phyloP scores from a whole-genome alignment of 2,329 filamentous ascomycete species.

The Ceratocystis eucalypticola region DNA sequence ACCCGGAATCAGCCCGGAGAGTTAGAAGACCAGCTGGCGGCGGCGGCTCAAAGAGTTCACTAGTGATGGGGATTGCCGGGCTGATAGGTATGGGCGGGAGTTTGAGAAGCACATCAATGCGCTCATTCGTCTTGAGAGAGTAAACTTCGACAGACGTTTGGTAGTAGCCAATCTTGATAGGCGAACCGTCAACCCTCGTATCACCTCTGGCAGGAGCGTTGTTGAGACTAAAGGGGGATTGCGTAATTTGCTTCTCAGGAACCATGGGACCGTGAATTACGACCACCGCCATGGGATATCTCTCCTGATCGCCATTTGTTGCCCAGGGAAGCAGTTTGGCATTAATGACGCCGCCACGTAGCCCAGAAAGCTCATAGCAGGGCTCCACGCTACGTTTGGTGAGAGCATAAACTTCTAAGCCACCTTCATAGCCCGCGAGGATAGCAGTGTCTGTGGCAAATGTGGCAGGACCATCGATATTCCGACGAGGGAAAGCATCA shows the following conservation, averaged over 20 bases:
- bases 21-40: slow-evolving; percentile 58
- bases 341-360: slow-evolving; percentile 65
- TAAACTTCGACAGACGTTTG: slow-evolving; percentile 85
- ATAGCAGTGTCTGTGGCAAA: slow-evolving; percentile 48
- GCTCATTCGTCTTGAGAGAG: slow-evolving; percentile 61
- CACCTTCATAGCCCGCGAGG: slow-evolving; percentile 67
- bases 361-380: slow-evolving; percentile 56
- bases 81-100: slow-evolving; percentile 49
- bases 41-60: slow-evolving; percentile 54
- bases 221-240: slow-evolving; percentile 23
- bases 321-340: slow-evolving; percentile 72
- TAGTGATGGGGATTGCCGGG: slow-evolving; percentile 40
- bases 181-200: slow-evolving; percentile 22
- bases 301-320: slow-evolving; percentile 36
- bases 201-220: slow-evolving; percentile 24
- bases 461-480: slow-evolving; percentile 25
- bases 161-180: slow-evolving; percentile 44
- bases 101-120: slow-evolving; percentile 59
- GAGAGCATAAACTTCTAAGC: slow-evolving; percentile 61
- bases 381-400: slow-evolving; percentile 58
- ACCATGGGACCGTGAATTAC: slow-evolving; percentile 65
- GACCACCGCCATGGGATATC: slow-evolving; percentile 57
- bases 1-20: slow-evolving; percentile 58
- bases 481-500: slow-evolving; percentile 47
- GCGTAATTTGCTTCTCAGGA: slow-evolving; percentile 24